Percentiles rank a stretch among this genome's conserved stretches.
Evolutionary conservation across 345 rosid species (phyloP).

Genomic region (Boechera divaricarpa): DNA sequence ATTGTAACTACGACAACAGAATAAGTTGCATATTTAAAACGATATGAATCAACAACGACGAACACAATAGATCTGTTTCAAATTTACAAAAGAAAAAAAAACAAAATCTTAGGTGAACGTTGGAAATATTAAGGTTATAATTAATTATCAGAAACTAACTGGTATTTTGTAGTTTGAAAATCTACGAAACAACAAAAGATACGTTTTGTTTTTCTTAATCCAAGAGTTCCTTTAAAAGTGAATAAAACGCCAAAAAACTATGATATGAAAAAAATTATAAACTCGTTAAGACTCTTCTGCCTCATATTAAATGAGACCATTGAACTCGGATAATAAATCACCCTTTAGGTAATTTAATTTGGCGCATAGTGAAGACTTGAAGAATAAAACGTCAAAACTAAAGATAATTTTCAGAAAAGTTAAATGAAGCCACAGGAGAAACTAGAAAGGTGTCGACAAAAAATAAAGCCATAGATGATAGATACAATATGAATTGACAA

Average conservation of each 20-base stretch:
- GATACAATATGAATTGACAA: conserved; percentile 16
- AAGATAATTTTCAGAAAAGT: neutral
- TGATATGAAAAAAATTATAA: neutral
- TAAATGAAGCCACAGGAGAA: neutral
- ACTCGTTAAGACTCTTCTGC: neutral
- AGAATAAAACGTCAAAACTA: neutral
- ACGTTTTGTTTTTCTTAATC: neutral
- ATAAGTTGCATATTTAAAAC: conserved; percentile 3
- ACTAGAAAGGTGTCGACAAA: neutral
- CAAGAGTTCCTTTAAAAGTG: neutral
- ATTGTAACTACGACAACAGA: conserved; percentile 18
- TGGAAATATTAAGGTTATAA: neutral
- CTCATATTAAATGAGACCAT: conserved; percentile 11
- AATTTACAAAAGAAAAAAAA: neutral
- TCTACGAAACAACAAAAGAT: neutral
- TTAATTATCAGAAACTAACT: neutral
- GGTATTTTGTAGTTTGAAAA: neutral
- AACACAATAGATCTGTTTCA: neutral
- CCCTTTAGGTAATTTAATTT: conserved; percentile 16
- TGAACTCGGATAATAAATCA: conserved; percentile 19
- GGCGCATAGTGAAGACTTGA: conserved; percentile 14
- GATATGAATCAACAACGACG: neutral
- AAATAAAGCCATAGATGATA: neutral
- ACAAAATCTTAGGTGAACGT: neutral
- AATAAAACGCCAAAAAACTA: conserved; percentile 5